These are phyloP conservation scores for Pythium oligandrum DNA, from an alignment of 352 stramenopile species.

Conservation along the genomic window DNA sequence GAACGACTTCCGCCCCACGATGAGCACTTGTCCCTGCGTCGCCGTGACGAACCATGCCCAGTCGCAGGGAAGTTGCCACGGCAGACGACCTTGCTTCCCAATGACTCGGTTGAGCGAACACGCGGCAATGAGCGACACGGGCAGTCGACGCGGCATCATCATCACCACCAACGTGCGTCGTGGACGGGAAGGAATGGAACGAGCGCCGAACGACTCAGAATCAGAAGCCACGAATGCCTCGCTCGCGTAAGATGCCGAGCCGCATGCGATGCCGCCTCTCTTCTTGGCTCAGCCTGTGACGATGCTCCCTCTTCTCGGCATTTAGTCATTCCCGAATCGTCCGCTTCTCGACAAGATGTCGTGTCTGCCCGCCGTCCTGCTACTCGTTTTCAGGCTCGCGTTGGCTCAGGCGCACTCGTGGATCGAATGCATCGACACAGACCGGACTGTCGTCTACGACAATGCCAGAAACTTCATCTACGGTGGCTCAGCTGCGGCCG, in stretches of 20 bases:
- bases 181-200: too few relatives aligned
- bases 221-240: too few relatives aligned
- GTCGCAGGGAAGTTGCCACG: constrained; percentile 58
- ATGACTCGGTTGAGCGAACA: constrained; percentile 71
- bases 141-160: background rate
- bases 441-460: constrained; percentile 47
- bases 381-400: background rate
- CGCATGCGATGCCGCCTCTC: too few relatives aligned
- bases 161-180: too few relatives aligned
- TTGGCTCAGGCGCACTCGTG: constrained; percentile 31
- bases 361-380: background rate
- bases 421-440: constrained; percentile 64
- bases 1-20: constrained; percentile 52
- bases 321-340: too few relatives aligned
- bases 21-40: constrained; percentile 47
- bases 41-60: constrained; percentile 67
- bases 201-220: too few relatives aligned
- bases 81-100: constrained; percentile 39
- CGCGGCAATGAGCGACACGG: constrained; percentile 58
- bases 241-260: too few relatives aligned
- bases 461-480: constrained; percentile 41
- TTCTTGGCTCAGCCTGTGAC: too few relatives aligned
- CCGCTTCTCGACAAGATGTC: background rate
- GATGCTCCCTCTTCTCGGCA: too few relatives aligned
- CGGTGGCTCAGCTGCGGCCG: constrained; percentile 25